Percentiles rank a stretch among this genome's conserved stretches.
Conservation (phyloP, 306 rosid genomes). For the Gynostemma pentaphyllum region DNA sequence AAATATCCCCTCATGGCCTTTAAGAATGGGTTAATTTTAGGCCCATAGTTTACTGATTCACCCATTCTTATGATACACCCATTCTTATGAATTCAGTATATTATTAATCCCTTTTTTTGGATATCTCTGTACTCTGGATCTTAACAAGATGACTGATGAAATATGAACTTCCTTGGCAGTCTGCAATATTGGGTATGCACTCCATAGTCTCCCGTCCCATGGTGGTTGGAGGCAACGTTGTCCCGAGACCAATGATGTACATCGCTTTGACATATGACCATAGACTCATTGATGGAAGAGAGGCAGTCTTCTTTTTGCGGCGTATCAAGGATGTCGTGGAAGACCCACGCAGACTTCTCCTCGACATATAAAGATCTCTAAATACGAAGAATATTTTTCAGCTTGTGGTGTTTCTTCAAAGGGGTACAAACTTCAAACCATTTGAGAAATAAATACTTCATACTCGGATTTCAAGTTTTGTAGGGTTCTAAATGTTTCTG, state of each 20-base stretch:
- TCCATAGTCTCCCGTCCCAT: conserved; percentile 61
- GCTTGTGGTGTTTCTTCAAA: conserved; percentile 1
- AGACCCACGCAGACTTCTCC: conserved; percentile 75
- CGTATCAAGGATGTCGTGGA: conserved; percentile 68
- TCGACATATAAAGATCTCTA: conserved; percentile 37
- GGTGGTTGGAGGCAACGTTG: conserved; percentile 57
- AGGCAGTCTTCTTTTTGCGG: conserved; percentile 76
- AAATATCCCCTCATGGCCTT: not conserved
- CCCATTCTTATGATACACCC: too few species aligned
- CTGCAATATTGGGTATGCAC: conserved; percentile 84
- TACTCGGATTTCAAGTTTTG: conserved; percentile 17
- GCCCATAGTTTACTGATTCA: not conserved
- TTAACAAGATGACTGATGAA: not conserved
- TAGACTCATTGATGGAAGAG: conserved; percentile 80
- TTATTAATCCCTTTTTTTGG: not conserved
- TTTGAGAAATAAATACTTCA: conserved; percentile 17
- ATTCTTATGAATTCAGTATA: not conserved
- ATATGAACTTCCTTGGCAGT: conserved; percentile 32
- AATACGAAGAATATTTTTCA: not conserved
- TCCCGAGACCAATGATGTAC: conserved; percentile 75
- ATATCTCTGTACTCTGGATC: not conserved
- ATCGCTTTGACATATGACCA: conserved; percentile 77
- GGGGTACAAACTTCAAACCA: conserved; percentile 7
- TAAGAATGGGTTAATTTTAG: not conserved
- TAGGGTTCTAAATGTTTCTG: conserved; percentile 8